A percentile compares a stretch with the other conserved stretches of the same genome.
These are phyloP conservation scores for Moesziomyces parantarcticus DNA, from an alignment of 1,284 basidiomycete genomes.

Conservation along the genomic window DNA sequence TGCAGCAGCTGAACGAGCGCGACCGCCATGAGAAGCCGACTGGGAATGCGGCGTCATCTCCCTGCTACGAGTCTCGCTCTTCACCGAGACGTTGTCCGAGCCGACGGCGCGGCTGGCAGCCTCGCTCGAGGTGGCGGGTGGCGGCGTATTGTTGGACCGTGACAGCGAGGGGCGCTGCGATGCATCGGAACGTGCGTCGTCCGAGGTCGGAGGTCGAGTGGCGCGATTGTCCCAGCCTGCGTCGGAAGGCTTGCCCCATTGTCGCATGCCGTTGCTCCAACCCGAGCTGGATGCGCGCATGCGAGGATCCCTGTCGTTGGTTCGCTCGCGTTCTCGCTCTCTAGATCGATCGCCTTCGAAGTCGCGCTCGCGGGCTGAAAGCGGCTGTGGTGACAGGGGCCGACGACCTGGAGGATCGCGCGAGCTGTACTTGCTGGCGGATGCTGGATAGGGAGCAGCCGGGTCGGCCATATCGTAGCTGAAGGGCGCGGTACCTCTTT, in stretches of 20 bases:
- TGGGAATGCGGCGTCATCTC: slow-evolving; percentile 24
- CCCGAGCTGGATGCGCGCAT: slow-evolving; percentile 20
- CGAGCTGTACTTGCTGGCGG: slow-evolving; percentile 28
- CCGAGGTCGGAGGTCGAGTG: slow-evolving; percentile 23
- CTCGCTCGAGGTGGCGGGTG: slow-evolving; percentile 25
- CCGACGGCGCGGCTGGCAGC: slow-evolving; percentile 5
- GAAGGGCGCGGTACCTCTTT: slow-evolving; percentile 4
- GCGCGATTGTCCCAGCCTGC: slow-evolving; percentile 25
- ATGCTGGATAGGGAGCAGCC: slow-evolving; percentile 11
- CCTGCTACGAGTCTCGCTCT: slow-evolving; percentile 25
- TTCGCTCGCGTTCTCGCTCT: slow-evolving; percentile 34
- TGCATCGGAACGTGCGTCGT: slow-evolving; percentile 30
- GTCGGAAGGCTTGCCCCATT: slow-evolving; percentile 41
- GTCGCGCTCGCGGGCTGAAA: slow-evolving; percentile 20
- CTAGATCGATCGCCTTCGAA: slow-evolving; percentile 41
- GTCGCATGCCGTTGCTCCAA: slow-evolving; percentile 29
- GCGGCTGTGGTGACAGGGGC: slow-evolving; percentile 23
- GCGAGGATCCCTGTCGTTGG: slow-evolving; percentile 26
- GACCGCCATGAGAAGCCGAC: slow-evolving; percentile 4
- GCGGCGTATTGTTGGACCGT: slow-evolving; percentile 31
- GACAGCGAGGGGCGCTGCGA: slow-evolving; percentile 22
- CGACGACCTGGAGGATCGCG: slow-evolving; percentile 31
- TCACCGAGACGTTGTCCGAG: slow-evolving; percentile 31
- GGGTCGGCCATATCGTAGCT: slow-evolving; percentile 20
- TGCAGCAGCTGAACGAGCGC: neutral